phyloP scores from a whole-genome alignment of 2,329 filamentous ascomycete genomes.

The Calonectria pauciramosa region DNA sequence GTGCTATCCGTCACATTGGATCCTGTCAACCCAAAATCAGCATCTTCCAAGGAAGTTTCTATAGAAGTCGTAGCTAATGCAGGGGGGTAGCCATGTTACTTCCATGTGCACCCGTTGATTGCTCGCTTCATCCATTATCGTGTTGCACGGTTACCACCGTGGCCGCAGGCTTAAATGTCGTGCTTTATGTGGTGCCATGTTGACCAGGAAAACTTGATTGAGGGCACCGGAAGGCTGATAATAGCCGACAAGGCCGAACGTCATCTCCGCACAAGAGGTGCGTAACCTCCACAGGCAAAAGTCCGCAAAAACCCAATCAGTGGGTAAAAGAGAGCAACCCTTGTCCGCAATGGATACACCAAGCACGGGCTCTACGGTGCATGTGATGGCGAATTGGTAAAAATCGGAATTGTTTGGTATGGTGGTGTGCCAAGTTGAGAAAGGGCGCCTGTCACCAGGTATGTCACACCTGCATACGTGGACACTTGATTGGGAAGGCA shows the following conservation, averaged over 20 bases:
- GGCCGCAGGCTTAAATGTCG: conserved; percentile 1
- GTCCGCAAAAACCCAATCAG: conserved; percentile 20
- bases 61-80: conserved; percentile 15
- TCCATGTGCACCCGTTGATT: conserved; percentile 1
- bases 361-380: conserved; percentile 4
- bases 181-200: conserved; percentile 8
- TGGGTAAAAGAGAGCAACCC: conserved; percentile 18
- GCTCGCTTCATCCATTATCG: conserved; percentile 4
- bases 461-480: conserved; percentile 37
- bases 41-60: conserved; percentile 6
- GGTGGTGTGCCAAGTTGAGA: conserved; percentile 22
- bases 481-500: conserved; percentile 33
- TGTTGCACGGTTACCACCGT: conserved; percentile 8
- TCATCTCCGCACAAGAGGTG: conserved; percentile 20
- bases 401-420: conserved; percentile 31
- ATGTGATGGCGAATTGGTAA: conserved; percentile 31
- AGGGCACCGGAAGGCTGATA: neutral
- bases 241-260: conserved; percentile 8
- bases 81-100: conserved; percentile 16
- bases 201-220: conserved; percentile 4
- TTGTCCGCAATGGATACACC: conserved; percentile 7
- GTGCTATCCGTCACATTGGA: conserved; percentile 29
- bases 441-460: conserved; percentile 41
- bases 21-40: conserved; percentile 17
- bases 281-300: conserved; percentile 21